Evolutionary conservation across 225 moss, liverwort and hornwort species (phyloP), one percentile per base, ranked within the genome.

Genomic region (Lunularia cruciata): DNA sequence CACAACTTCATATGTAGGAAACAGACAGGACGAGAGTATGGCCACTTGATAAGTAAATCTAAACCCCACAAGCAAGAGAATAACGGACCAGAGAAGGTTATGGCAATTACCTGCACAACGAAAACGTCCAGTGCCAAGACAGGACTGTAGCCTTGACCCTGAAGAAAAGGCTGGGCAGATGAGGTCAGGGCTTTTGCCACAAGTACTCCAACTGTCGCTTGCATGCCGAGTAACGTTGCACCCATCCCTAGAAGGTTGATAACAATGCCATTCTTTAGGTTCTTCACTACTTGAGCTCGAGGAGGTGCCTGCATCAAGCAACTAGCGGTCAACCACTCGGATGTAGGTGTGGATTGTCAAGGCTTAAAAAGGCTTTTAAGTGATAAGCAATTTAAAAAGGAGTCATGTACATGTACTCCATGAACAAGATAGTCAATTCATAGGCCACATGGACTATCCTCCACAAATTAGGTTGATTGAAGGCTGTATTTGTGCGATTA

Each of bases 111-210:
- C 96, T 96, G 96, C 28, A 96, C 92, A 66, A 96, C 85, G 67
- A 96, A 96, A 9, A 96, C 92, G 49, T 96, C 96, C 19, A 96
- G 87, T 57, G 96, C 96, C 70, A 96, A 82, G 51, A 96, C 96
- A 15, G 96, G 96, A 66, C 90, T 92, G 55, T 82, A 90, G 23
- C 89, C 87, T 60, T 88, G 90, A 70, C 96, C 96, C 83, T 96
- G 92, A 57, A 92, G 80, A 80, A 86, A 96, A 3, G 96, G 92
- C 51, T 90, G 85, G 18, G 76, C 85, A 47, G 96, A 96, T 52
- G 96, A 92, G 35, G 96, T 96, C 22, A 96, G 88, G 45, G 96
- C 80, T 76, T 96, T 92, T 1, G 92, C 96, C 73, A 96, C 92
- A 20, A 96, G 80, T 19, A 90, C 92, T 67, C 96, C 96, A 16